Base-by-base conservation (phyloP, 169 alveolate genomes). In the Babesia bovis region DNA sequence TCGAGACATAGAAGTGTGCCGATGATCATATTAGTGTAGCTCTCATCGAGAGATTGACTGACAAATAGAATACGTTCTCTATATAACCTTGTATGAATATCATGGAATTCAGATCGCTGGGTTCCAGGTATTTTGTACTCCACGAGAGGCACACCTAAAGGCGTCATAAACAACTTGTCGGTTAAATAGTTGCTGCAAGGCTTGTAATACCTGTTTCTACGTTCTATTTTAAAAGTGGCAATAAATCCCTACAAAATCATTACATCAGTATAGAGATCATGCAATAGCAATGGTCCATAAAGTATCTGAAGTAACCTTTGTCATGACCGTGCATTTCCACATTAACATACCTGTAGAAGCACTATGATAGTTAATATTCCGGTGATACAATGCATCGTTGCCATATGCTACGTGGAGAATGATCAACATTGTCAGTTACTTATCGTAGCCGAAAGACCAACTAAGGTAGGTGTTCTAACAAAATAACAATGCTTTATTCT, bases 51-150 rank as follows among this genome's bases (percentile, higher is more conserved):
- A 17, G 78, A 60, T 30, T 84, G 85, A 32, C 83, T 52, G 23
- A 84, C 70, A 33, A 84, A 84, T 40, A 84, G 59, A 13, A 84
- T 82, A 7, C 90, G 57, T 47, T 72, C 90, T 38, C 89, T 52
- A 19, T 42, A 71, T 45, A 81, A 42, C 35, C 88, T 59, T 23
- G 70, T 55, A 36, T 77, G 82, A 13, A 77, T 77, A 40, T 77
- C 85, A n/a, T 77, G 78, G 82, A 76, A 77, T 1, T 77, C 85
- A n/a, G 72, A 26, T 5, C 63, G 82, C n/a, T 66, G 58, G 13
- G 82, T 23, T 51, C 85, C 85, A 9, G 85, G 85, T 35, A 47
- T 47, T 40, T 50, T 77, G 63, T 77, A 77, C 59, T 70, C 71
- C 13, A 77, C 85, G 61, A 66, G 56, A 17, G 85, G 85, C 7